Base-by-base conservation (phyloP, 2,329 filamentous ascomycete species). In the Cordyceps javanica region DNA sequence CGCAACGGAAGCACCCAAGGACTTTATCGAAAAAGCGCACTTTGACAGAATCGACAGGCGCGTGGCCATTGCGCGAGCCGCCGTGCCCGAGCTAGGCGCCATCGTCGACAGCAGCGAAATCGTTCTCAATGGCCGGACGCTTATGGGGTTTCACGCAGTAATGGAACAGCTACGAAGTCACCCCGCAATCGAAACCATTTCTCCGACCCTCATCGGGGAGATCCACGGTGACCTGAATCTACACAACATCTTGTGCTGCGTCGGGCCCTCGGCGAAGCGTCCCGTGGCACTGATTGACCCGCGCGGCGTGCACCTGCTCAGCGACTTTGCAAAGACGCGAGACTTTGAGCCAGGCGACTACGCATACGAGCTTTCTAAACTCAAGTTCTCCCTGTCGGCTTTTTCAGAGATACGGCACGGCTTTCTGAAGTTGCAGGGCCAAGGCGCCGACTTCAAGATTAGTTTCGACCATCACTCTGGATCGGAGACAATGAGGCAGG, bases 331-430 rank as follows among this genome's bases (percentile, higher is more conserved):
- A 19, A 41, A 14, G 8, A 57, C 36, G 9, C 38, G 46, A 7
- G 46, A 57, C 28, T 57, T 57, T 51, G 55, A 57, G 39, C 55
- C 46, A 6, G 55, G 55, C 5, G 55, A 57, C 46, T 57, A 57
- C 10, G 45, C 46, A 3, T 57, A 57, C 32, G 46, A 52, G 46
- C 46, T 57, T 5, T 57, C 55, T 10, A 57, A 57, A 30, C 46
- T 57, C 13, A 50, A 51, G 5, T 57, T 57, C 14, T 57, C 55
- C 5, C 42, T 57, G 4, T 51, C 55, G 19, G 55, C 46, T 16
- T 57, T 57, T 34, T 57, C 55, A 3, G 55, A 57, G 21, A 51
- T 57, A 5, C 45, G 55, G 14, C 54, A 56, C 6, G 54, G 54
- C n/a, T 56, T 32, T 16, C 9, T 56, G 14, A 19, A 16, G 23